Evolutionary conservation across 208 protist species (phyloP).

Genomic region (Leptomonas seymouri): DNA sequence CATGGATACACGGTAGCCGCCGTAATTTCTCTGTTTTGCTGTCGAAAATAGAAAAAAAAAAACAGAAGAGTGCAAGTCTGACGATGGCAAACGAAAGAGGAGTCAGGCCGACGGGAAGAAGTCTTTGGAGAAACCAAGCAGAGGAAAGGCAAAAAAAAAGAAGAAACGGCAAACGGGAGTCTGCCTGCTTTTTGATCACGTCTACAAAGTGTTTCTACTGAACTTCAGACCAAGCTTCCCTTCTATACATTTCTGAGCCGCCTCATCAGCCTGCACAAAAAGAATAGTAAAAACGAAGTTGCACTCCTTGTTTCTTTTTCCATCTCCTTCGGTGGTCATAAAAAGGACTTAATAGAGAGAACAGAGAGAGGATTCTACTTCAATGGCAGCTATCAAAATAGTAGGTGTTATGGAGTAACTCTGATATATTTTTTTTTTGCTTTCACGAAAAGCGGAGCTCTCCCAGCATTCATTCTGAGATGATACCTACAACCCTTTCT

Average conservation of each 20-base stretch:
- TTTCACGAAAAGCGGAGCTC: not conserved
- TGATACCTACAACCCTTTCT: not conserved
- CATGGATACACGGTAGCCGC: slow-evolving; percentile 16
- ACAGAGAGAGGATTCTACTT: slow-evolving; percentile 18
- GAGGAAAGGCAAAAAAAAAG: not conserved
- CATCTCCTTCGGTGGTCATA: slow-evolving; percentile 8
- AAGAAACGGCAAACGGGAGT: not conserved
- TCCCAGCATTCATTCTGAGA: slow-evolving; percentile 8
- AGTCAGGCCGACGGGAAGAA: not conserved
- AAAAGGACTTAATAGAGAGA: slow-evolving; percentile 24
- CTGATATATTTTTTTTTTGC: not conserved
- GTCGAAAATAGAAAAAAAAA: slow-evolving; percentile 11
- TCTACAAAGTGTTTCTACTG: not conserved
- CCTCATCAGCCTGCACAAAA: not conserved
- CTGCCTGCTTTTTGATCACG: not conserved
- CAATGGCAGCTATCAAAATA: slow-evolving; percentile 13
- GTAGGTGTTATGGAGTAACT: not conserved
- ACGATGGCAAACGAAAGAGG: not conserved
- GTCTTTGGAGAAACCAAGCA: not conserved
- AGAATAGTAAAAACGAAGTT: not conserved
- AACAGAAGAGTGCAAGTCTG: not conserved
- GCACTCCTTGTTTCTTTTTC: not conserved
- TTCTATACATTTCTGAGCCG: not conserved
- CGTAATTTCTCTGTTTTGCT: slow-evolving; percentile 13
- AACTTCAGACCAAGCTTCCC: not conserved